Percentiles rank a stretch among this genome's conserved stretches.
Conservation (phyloP, 345 rosid species). For the Firmiana major region DNA sequence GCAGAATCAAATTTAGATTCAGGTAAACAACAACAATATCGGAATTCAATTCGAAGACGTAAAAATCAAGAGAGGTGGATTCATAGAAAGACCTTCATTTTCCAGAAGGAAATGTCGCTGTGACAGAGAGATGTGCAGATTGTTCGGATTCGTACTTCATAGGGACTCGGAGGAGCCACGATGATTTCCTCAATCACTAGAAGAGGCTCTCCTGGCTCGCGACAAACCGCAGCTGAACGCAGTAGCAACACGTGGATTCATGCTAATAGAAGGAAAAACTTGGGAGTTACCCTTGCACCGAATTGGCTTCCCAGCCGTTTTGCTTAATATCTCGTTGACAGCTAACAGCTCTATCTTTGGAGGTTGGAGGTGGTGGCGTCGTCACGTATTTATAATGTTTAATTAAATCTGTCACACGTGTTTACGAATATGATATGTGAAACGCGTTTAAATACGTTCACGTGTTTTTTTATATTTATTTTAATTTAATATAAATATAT, state of each 20-base stretch:
- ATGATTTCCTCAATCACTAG: constrained; percentile 69
- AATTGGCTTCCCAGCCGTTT: constrained; percentile 59
- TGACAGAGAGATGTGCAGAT: constrained; percentile 57
- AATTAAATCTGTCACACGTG: too few relatives aligned
- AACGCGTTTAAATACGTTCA: too few relatives aligned
- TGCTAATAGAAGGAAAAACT: background rate
- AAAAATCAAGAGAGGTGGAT: background rate
- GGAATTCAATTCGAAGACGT: background rate
- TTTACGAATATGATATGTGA: too few relatives aligned
- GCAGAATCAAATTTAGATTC: background rate
- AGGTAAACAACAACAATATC: background rate
- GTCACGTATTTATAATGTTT: too few relatives aligned
- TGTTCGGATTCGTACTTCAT: constrained; percentile 70
- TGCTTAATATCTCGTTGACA: too few relatives aligned
- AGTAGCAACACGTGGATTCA: constrained; percentile 3
- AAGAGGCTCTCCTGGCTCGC: constrained; percentile 67
- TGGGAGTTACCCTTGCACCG: constrained; percentile 52
- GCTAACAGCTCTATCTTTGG: background rate
- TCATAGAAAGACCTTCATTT: constrained; percentile 37
- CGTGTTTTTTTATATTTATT: too few relatives aligned
- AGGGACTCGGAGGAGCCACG: constrained; percentile 68
- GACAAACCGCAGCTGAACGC: constrained; percentile 60
- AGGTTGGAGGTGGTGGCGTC: background rate
- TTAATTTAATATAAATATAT: too few relatives aligned
- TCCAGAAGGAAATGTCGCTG: too few relatives aligned